These are phyloP conservation scores for Cercospora sp. DNA, from an alignment of 2,329 filamentous ascomycete genomes.

Conservation along the genomic window DNA sequence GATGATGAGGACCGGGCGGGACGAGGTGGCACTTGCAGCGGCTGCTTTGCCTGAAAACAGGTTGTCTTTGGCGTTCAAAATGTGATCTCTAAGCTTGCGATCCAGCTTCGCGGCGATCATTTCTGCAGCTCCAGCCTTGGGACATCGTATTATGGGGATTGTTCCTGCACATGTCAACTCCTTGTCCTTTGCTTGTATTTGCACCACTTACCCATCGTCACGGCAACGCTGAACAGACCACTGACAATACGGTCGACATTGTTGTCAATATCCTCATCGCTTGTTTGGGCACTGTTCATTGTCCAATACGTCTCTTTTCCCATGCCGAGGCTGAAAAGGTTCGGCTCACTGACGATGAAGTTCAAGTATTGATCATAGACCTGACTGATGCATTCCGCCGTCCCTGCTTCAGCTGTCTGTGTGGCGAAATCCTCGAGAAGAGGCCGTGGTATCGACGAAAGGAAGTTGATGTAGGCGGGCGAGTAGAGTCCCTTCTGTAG, in stretches of 20 bases:
- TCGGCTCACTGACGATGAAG: conserved; percentile 93
- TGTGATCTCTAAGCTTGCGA: conserved; percentile 91
- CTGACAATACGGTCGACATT: conserved; percentile 90
- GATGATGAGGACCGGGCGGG: conserved; percentile 85
- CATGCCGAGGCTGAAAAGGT: conserved; percentile 92
- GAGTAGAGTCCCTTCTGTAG: conserved; percentile 85
- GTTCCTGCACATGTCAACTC: conserved; percentile 57
- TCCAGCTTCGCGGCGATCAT: conserved; percentile 93
- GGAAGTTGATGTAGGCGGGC: conserved; percentile 94
- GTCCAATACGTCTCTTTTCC: conserved; percentile 93
- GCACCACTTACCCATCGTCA: conserved; percentile 80
- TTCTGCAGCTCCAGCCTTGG: conserved; percentile 88
- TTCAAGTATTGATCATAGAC: conserved; percentile 97
- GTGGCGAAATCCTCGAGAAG: conserved; percentile 92
- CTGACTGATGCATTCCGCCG: conserved; percentile 85
- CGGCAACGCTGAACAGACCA: conserved; percentile 94
- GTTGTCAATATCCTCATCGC: conserved; percentile 83
- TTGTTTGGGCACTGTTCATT: conserved; percentile 89
- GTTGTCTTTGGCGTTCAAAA: conserved; percentile 96
- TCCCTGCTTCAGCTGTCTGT: conserved; percentile 79
- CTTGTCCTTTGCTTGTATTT: background rate
- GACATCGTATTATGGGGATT: conserved; percentile 93
- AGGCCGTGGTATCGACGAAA: conserved; percentile 86
- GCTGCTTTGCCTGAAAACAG: conserved; percentile 74
- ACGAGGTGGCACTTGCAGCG: conserved; percentile 65